Percentiles rank a stretch among this genome's conserved stretches.
phyloP scores from a whole-genome alignment of 768 basidiomycete genomes.

The Phaffia tasmanica region DNA sequence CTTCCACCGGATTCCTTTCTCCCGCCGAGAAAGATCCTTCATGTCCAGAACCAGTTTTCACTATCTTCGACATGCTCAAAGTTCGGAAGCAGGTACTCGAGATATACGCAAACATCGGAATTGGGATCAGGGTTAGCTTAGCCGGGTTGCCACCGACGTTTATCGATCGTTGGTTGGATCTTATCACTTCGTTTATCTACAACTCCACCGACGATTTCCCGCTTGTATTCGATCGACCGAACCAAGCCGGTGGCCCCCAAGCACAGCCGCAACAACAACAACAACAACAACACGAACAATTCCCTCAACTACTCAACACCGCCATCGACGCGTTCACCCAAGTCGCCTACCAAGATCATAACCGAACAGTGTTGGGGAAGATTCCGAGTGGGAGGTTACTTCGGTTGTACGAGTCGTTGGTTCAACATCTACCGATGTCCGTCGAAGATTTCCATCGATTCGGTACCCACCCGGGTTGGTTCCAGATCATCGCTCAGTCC shows the following conservation, averaged over 20 bases:
- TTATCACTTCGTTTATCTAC: slow-evolving; percentile 63
- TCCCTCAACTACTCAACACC: slow-evolving; percentile 46
- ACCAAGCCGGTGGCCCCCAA: slow-evolving; percentile 9
- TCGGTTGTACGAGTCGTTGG: slow-evolving; percentile 55
- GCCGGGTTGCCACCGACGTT: slow-evolving; percentile 38
- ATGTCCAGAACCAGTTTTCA: slow-evolving; percentile 47
- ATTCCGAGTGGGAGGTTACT: slow-evolving; percentile 53
- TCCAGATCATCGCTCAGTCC: slow-evolving; percentile 66
- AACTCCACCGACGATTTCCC: slow-evolving; percentile 54
- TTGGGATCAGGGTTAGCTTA: slow-evolving; percentile 45
- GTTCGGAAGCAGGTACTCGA: slow-evolving; percentile 67
- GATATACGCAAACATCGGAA: slow-evolving; percentile 54
- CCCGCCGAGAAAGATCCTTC: neutral
- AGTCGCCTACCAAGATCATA: slow-evolving; percentile 61
- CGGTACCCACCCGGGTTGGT: slow-evolving; percentile 49
- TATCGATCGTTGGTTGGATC: slow-evolving; percentile 49
- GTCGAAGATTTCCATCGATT: slow-evolving; percentile 54
- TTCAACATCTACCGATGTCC: slow-evolving; percentile 71
- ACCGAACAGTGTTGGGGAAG: slow-evolving; percentile 59
- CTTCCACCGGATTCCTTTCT: neutral
- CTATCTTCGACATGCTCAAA: slow-evolving; percentile 57
- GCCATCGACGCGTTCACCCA: slow-evolving; percentile 81
- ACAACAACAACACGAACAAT: slow-evolving; percentile 38
- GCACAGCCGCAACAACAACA: slow-evolving; percentile 38
- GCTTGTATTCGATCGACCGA: slow-evolving; percentile 21